A percentile compares a stretch with the other conserved stretches of the same genome.
phyloP scores from a whole-genome alignment of 495 filamentous ascomycete species.

The Geoglossum glabrum region DNA sequence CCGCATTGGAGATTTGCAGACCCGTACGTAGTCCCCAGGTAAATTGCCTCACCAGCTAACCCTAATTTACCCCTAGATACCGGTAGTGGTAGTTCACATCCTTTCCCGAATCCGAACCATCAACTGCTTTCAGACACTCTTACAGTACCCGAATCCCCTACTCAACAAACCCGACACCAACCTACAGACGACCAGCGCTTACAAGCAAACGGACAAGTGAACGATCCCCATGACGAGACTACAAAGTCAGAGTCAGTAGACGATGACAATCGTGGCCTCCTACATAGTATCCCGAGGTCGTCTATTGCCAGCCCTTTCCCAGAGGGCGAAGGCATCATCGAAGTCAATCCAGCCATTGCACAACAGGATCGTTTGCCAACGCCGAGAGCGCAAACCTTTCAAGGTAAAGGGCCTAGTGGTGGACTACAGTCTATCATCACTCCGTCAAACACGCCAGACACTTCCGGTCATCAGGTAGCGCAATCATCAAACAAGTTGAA shows the following conservation, averaged over 20 bases:
- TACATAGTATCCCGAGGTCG: neutral
- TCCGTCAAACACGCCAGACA: neutral
- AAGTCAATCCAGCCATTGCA: no score
- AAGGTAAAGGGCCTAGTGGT: neutral
- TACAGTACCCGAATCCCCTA: neutral
- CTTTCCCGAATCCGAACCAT: neutral
- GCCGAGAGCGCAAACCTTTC: neutral
- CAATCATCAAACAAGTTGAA: neutral
- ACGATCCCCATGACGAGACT: neutral
- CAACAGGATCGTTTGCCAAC: neutral
- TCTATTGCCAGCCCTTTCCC: neutral
- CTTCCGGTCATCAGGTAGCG: neutral
- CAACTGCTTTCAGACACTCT: neutral
- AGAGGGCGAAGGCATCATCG: neutral
- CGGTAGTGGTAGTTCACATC: neutral
- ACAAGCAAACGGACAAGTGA: neutral
- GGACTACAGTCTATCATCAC: neutral
- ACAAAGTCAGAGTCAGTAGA: neutral
- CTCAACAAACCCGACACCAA: neutral
- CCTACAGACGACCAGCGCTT: no score
- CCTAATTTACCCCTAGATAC: neutral
- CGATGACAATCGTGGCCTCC: neutral
- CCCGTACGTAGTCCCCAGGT: neutral
- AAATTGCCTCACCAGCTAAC: neutral
- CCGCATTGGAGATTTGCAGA: neutral